A percentile compares a stretch with the other conserved stretches of the same genome.
These are phyloP conservation scores for Plasmodium malariae DNA, from an alignment of 169 alveolate genomes.

Conservation along the genomic window DNA sequence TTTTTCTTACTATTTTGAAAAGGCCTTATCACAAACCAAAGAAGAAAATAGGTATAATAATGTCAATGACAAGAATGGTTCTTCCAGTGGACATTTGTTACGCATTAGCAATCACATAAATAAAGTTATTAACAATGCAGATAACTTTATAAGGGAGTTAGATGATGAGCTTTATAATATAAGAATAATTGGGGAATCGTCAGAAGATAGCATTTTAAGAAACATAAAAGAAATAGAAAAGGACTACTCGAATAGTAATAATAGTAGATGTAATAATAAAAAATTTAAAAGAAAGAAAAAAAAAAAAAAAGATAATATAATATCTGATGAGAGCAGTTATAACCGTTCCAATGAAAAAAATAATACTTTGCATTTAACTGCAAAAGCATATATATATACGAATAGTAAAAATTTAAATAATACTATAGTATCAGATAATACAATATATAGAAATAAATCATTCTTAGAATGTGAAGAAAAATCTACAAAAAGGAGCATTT, in stretches of 20 bases:
- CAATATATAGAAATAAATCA: neutral
- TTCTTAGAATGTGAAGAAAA: neutral
- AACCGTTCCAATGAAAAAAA: neutral
- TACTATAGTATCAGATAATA: slow-evolving; percentile 6
- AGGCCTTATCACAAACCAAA: slow-evolving; percentile 23
- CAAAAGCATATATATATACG: neutral
- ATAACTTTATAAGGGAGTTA: slow-evolving; percentile 40
- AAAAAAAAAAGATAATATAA: neutral
- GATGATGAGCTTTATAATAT: slow-evolving; percentile 31
- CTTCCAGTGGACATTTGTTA: slow-evolving; percentile 8
- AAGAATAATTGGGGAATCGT: slow-evolving; percentile 13
- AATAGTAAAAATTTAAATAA: neutral
- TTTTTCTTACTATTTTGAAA: slow-evolving; percentile 68
- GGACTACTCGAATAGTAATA: slow-evolving; percentile 26
- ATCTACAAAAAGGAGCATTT: neutral
- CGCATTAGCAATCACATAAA: slow-evolving; percentile 38
- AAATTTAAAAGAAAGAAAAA: neutral
- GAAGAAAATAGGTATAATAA: neutral
- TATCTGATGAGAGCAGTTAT: neutral
- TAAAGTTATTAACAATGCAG: slow-evolving; percentile 58
- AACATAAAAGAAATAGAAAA: slow-evolving; percentile 60
- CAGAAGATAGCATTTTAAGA: slow-evolving; percentile 46
- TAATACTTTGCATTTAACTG: neutral
- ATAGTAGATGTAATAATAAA: neutral
- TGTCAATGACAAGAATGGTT: neutral